Percentiles rank a stretch among this genome's conserved stretches.
Evolutionary conservation across 2,329 filamentous ascomycete species (phyloP).

Genomic region (Ascochyta fabae): DNA sequence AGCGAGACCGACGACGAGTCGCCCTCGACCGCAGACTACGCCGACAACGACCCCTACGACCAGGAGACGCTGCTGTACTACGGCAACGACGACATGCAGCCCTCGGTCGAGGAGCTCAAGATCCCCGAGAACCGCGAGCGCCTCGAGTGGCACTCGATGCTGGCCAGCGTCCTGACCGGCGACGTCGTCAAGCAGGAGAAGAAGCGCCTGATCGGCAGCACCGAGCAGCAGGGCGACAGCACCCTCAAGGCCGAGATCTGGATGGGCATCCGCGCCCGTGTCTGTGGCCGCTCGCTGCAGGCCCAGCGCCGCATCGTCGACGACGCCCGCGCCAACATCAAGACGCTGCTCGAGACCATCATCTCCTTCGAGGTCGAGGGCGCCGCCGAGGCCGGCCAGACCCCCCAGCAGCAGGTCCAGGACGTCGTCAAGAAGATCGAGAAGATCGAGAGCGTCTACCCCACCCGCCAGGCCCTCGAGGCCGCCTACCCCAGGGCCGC

Average conservation of each 20-base stretch:
- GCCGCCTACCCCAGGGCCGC: conserved; percentile 76
- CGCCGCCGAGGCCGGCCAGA: conserved; percentile 87
- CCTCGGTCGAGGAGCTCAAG: conserved; percentile 86
- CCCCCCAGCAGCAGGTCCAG: conserved; percentile 84
- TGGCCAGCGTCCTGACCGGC: conserved; percentile 91
- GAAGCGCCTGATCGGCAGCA: conserved; percentile 85
- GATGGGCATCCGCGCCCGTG: conserved; percentile 83
- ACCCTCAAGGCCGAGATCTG: conserved; percentile 75
- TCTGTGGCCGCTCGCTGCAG: conserved; percentile 81
- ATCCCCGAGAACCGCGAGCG: conserved; percentile 88
- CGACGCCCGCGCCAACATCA: conserved; percentile 76
- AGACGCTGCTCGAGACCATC: conserved; percentile 81
- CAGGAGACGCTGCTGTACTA: conserved; percentile 94
- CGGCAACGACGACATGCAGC: conserved; percentile 85
- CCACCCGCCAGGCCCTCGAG: conserved; percentile 77
- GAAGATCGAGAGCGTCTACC: conserved; percentile 83
- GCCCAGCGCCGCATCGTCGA: conserved; percentile 89
- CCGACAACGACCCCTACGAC: conserved; percentile 83
- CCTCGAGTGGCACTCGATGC: conserved; percentile 97
- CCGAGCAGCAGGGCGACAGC: conserved; percentile 75
- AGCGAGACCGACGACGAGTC: conserved; percentile 92
- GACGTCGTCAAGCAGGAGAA: conserved; percentile 99
- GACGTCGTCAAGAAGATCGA: conserved; percentile 91
- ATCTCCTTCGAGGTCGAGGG: conserved; percentile 94
- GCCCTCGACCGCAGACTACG: conserved; percentile 80